Evolutionary conservation across 2,329 filamentous ascomycete genomes (phyloP).

Genomic region (Colletotrichum eleusines): DNA sequence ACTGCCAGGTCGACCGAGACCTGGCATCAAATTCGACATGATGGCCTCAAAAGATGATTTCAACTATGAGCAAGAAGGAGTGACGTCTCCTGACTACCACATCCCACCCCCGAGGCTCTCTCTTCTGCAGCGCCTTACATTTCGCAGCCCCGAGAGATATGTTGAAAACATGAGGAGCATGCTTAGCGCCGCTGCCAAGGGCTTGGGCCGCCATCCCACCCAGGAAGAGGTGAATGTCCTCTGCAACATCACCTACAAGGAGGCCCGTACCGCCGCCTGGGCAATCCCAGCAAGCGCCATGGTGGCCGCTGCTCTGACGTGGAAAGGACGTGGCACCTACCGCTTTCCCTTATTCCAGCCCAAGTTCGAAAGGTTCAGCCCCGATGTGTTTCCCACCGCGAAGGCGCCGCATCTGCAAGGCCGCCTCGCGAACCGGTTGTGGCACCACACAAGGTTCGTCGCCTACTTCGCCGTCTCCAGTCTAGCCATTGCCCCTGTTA

Average conservation of each 20-base stretch:
- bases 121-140: conserved; percentile 17
- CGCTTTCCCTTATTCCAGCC: conserved; percentile 57
- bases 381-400: conserved; percentile 48
- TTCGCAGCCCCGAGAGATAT: conserved; percentile 12
- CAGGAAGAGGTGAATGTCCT: conserved; percentile 54
- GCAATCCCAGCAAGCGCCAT: conserved; percentile 45
- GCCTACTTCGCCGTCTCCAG: conserved; percentile 49
- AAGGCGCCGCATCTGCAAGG: conserved; percentile 46
- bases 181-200: background rate
- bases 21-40: conserved; percentile 6
- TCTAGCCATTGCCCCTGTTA: conserved; percentile 47
- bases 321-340: conserved; percentile 49
- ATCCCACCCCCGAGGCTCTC: conserved; percentile 16
- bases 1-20: conserved; percentile 2
- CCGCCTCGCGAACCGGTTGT: conserved; percentile 45
- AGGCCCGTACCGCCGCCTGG: conserved; percentile 50
- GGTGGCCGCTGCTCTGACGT: conserved; percentile 46
- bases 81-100: conserved; percentile 10
- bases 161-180: conserved; percentile 1
- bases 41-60: conserved; percentile 16
- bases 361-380: conserved; percentile 48
- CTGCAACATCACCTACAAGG: conserved; percentile 45
- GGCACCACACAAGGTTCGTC: conserved; percentile 54
- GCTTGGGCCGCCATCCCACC: conserved; percentile 47
- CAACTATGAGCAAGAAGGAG: conserved; percentile 5